Percentiles rank a stretch among this genome's conserved stretches.
Conservation (phyloP, 2,329 filamentous ascomycete genomes). For the Pseudogymnoascus verrucosus region DNA sequence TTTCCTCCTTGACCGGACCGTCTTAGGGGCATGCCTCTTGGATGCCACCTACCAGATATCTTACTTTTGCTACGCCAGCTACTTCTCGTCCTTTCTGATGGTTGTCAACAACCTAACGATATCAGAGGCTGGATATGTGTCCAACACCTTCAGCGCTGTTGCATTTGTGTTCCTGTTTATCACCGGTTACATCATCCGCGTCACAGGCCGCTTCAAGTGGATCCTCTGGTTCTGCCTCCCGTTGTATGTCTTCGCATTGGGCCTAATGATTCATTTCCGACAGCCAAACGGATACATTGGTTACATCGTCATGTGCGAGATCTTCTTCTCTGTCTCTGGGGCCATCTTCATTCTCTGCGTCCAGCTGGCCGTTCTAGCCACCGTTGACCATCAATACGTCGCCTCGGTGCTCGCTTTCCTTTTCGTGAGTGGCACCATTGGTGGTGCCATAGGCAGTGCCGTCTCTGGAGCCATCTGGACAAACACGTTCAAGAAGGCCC, state of each 20-base stretch:
- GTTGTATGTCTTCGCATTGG: constrained; percentile 42
- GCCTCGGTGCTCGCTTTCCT: constrained; percentile 52
- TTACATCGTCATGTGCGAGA: constrained; percentile 47
- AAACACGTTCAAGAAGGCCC: constrained; percentile 45
- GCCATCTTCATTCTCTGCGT: constrained; percentile 47
- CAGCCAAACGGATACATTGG: constrained; percentile 40
- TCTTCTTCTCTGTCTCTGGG: constrained; percentile 41
- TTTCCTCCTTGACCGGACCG: constrained; percentile 27
- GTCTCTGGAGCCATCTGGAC: constrained; percentile 60
- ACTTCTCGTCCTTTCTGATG: constrained; percentile 16
- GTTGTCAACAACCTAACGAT: constrained; percentile 23
- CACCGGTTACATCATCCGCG: constrained; percentile 39
- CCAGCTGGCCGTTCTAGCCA: constrained; percentile 50
- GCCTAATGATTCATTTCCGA: constrained; percentile 49
- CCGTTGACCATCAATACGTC: constrained; percentile 49
- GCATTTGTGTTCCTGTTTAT: constrained; percentile 38
- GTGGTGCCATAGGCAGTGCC: constrained; percentile 50
- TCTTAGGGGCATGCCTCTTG: constrained; percentile 23
- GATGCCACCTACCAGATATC: constrained; percentile 13
- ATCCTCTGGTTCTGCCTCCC: constrained; percentile 40
- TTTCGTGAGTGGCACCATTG: constrained; percentile 51
- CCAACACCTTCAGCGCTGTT: constrained; percentile 36
- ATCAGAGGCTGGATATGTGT: constrained; percentile 21
- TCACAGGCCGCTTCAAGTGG: constrained; percentile 44
- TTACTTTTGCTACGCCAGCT: constrained; percentile 10